A percentile compares a stretch with the other conserved stretches of the same genome.
phyloP scores from a whole-genome alignment of 495 filamentous ascomycete genomes.

The Hypoxylon rickii region DNA sequence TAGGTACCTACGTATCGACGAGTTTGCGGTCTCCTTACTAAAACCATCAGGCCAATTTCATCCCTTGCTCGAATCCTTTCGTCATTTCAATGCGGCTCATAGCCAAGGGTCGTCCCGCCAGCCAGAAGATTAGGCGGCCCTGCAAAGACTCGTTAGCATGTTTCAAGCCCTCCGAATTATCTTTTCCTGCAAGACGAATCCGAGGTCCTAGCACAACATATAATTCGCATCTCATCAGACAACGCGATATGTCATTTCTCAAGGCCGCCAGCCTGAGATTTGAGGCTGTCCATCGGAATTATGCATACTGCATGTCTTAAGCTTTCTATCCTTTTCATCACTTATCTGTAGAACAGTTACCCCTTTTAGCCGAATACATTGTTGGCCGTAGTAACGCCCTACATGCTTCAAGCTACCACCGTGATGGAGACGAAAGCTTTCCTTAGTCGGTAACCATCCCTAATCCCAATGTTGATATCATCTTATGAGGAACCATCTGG shows the following conservation, averaged over 20 bases:
- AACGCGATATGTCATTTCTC: conserved; percentile 32
- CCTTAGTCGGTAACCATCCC: not conserved
- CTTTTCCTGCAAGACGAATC: conserved; percentile 10
- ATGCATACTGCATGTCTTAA: conserved; percentile 36
- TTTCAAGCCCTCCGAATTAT: conserved; percentile 16
- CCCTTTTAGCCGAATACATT: conserved; percentile 29
- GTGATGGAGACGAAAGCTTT: too few relatives aligned
- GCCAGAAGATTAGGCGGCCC: conserved; percentile 6
- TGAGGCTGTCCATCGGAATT: conserved; percentile 34
- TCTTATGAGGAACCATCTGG: too few relatives aligned
- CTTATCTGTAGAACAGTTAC: conserved; percentile 20
- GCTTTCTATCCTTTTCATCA: conserved; percentile 21
- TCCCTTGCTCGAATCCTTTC: not conserved
- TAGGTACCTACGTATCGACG: too few relatives aligned
- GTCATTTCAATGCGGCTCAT: not conserved
- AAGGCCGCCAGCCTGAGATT: conserved; percentile 27
- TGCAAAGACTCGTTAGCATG: conserved; percentile 13
- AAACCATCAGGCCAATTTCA: not conserved
- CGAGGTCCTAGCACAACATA: conserved; percentile 19
- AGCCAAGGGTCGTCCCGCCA: conserved; percentile 1
- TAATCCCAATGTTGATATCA: too few relatives aligned
- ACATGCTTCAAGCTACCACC: conserved; percentile 14
- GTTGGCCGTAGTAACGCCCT: conserved; percentile 6
- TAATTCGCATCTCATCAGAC: conserved; percentile 29
- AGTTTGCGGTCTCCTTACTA: too few relatives aligned